Conservation (phyloP, 805 yeast genomes). For the Tetrapisispora phaffii region DNA sequence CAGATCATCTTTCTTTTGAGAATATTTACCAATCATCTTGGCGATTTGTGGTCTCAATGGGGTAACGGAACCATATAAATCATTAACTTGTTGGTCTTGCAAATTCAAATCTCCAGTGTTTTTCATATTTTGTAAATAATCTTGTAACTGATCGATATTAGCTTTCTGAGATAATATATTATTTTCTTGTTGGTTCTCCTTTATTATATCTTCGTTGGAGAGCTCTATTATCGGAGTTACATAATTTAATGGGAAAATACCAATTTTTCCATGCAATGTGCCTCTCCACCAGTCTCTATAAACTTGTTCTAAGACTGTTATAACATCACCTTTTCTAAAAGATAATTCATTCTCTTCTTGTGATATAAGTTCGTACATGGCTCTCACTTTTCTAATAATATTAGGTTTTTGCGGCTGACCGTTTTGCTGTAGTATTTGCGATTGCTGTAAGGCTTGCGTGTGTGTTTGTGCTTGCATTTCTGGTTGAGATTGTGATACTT, state of each 20-base stretch:
- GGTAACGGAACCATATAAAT: constrained; percentile 59
- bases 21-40: constrained; percentile 65
- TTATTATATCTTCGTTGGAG: constrained; percentile 46
- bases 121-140: constrained; percentile 20
- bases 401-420: constrained; percentile 13
- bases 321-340: constrained; percentile 78
- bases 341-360: constrained; percentile 81
- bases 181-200: constrained; percentile 42
- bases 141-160: constrained; percentile 56
- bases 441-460: background rate
- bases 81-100: constrained; percentile 59
- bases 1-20: constrained; percentile 69
- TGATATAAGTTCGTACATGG: constrained; percentile 71
- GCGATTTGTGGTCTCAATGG: constrained; percentile 69
- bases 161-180: constrained; percentile 42
- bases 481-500: constrained; percentile 5
- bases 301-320: constrained; percentile 76
- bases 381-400: constrained; percentile 59
- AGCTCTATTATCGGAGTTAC: constrained; percentile 70
- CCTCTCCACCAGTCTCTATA: constrained; percentile 97
- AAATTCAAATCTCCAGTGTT: constrained; percentile 29
- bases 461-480: constrained; percentile 5
- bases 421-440: background rate
- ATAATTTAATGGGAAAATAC: constrained; percentile 88
- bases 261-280: constrained; percentile 64